Evolutionary conservation across 192 early-diverging fungal species (phyloP), one percentile per base, ranked within the genome.

Genomic region (Backusella mclennaniae): DNA sequence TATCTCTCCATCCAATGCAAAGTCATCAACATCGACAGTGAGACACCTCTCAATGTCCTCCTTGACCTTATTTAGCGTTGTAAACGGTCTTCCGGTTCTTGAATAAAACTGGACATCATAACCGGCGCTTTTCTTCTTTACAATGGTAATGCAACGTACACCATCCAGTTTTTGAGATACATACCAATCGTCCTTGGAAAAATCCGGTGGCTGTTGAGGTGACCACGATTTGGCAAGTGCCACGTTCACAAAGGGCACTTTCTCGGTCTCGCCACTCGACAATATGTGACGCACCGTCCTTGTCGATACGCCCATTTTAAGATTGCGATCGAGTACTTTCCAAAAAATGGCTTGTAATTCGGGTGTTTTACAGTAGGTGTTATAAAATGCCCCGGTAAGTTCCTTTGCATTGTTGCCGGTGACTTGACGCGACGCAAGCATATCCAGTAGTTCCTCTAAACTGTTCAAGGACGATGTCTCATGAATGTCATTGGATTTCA

Each of bases 81-180:
- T 76, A 49, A 87, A 82, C 6, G 15, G 63, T 4, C 71, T 68
- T 3, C 87, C 87, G 15, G 70, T 80, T n/a, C 87, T 76, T 17
- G 87, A 89, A 49, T 71, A 63, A 17, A 82, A 78, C 31, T 80
- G 67, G 15, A 85, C 78, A 11, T 66, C 31, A 56, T 75, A 73
- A 4, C 72, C 39, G 69, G 53, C 1, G 0, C 12, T 5, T n/a
- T 11, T 12, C 2, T 77, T 77, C 39, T 74, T 67, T 1, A 85
- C 76, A 35, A 84, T 26, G 11, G 84, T 72, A 23, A 89, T 26
- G 66, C 87, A 89, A 5, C 87, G 81, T 6, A 89, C 81, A 1
- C 87, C 87, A 38, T 89, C 87, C 72, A 87, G 21, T 68, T 89
- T 89, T 59, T 84, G 44, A 6, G 87, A 89, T 2, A 74, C 84